A percentile compares a stretch with the other conserved stretches of the same genome.
Evolutionary conservation across 2,329 filamentous ascomycete genomes (phyloP).

Genomic region (Scedosporium dehoogii): DNA sequence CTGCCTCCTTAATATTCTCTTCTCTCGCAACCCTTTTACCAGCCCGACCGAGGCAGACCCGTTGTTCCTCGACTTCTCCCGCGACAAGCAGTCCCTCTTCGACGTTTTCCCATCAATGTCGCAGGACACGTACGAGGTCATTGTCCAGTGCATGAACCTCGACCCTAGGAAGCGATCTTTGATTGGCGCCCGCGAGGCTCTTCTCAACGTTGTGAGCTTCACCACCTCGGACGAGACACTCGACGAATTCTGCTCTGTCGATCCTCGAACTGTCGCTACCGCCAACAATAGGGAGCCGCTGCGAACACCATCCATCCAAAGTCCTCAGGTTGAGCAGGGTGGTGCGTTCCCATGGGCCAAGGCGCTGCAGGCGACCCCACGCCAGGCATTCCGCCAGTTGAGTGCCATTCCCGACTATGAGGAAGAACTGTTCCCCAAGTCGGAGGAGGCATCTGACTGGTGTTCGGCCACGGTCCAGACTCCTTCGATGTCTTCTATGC

Average conservation of each 20-base stretch:
- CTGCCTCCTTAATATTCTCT: constrained; percentile 90
- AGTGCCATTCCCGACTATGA: constrained; percentile 75
- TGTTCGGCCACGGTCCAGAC: constrained; percentile 68
- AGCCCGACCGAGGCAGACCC: constrained; percentile 84
- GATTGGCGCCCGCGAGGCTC: constrained; percentile 63
- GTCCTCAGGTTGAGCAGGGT: constrained; percentile 67
- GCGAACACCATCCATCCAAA: constrained; percentile 89
- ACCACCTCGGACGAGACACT: constrained; percentile 85
- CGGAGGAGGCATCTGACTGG: constrained; percentile 65
- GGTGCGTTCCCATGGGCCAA: constrained; percentile 93
- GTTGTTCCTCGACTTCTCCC: constrained; percentile 84
- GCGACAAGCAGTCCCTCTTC: constrained; percentile 91
- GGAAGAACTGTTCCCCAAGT: constrained; percentile 78
- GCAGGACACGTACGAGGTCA: constrained; percentile 91
- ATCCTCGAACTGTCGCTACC: constrained; percentile 66
- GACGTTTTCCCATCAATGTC: constrained; percentile 99
- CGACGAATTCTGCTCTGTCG: constrained; percentile 86
- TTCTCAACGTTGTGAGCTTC: constrained; percentile 76
- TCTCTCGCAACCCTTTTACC: constrained; percentile 93
- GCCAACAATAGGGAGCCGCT: constrained; percentile 83
- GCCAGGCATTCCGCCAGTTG: constrained; percentile 63
- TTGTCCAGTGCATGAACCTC: constrained; percentile 81
- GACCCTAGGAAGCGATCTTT: constrained; percentile 86
- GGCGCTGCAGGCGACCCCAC: constrained; percentile 68
- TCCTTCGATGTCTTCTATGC: constrained; percentile 71